Base-by-base conservation (phyloP, 164 flowering plant species). In the Vitis amurensis region DNA sequence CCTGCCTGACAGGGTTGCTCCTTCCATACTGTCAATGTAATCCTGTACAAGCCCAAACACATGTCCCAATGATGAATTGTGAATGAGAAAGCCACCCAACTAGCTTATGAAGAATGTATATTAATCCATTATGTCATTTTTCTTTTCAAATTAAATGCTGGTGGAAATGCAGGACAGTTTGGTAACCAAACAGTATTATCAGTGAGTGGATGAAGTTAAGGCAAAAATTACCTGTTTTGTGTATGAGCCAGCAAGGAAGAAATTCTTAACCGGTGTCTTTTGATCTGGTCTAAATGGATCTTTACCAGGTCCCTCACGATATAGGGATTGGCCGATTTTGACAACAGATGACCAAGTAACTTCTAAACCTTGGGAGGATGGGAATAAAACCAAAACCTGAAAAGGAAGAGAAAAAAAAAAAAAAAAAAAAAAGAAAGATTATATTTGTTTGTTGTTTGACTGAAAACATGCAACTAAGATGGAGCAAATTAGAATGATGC, bases 1-100 rank as follows among this genome's bases (percentile, higher is more conserved):
- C 76, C 99, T 88, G 44, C 99, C 98, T 2, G 98, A 94, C 62
- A 94, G 78, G 11, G 97, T 94, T 58, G 97, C 98, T 29, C 98
- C 97, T 78, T 94, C 99, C 99, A 94, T 94, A 70, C 99, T 94
- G 72, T 94, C 98, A 50, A 94, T 94, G 59, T 94, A 94, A 68
- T 94, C 99, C 99, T 94, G 88, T 50, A 72, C 13, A 61, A 68
- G 8, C 3, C 23, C 29, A 30, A 59, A 12, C 2, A 23, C 27
- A 23, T 23, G 27, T 23, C 27, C 27, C 27, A 23, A 23, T 23
- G 27, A 23, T 23, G 27, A 23, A 23, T 23, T 23, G 27, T 23
- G 27, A 23, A 23, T 23, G 27, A 23, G 27, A 23, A 23, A 23
- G 27, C 27, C 27, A 23, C 27, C 27, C 27, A 23, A 23, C 27